Conservation (phyloP, 1,139 yeast species). For the Pichia sp. region DNA sequence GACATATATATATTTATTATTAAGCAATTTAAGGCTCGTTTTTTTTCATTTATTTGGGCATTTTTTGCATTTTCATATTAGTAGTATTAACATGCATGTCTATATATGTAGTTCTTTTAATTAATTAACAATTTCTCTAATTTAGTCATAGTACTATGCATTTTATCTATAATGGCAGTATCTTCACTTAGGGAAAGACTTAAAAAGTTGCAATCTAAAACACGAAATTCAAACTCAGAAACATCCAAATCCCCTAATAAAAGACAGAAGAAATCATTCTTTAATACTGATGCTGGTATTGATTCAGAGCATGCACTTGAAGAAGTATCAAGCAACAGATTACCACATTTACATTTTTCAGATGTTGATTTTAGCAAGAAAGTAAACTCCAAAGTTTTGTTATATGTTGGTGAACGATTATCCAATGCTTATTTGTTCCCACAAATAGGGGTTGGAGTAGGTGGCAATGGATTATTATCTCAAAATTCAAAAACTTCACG, state of each 20-base stretch:
- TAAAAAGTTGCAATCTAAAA: background rate
- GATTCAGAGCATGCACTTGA: background rate
- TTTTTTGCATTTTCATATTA: too few relatives aligned
- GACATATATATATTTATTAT: too few relatives aligned
- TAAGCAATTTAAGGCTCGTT: too few relatives aligned
- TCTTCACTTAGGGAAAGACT: background rate
- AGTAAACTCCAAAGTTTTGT: background rate
- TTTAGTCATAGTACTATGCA: background rate
- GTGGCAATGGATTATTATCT: constrained; percentile 4
- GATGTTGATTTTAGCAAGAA: background rate
- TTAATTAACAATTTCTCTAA: too few relatives aligned
- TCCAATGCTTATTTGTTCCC: constrained; percentile 7
- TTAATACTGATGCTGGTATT: constrained; percentile 4
- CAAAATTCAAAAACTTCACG: constrained; percentile 9
- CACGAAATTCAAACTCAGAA: background rate
- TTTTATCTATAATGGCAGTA: background rate
- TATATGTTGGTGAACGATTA: constrained; percentile 1
- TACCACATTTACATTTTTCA: constrained; percentile 5
- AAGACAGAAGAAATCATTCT: constrained; percentile 6
- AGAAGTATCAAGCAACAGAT: background rate
- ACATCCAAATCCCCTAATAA: background rate
- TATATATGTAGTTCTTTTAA: too few relatives aligned
- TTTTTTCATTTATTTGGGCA: too few relatives aligned
- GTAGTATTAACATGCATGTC: too few relatives aligned
- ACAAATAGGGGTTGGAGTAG: constrained; percentile 2